A percentile compares a stretch with the other conserved stretches of the same genome.
phyloP scores from a whole-genome alignment of 1,284 basidiomycete genomes.

The Leccinum griseonigrum region DNA sequence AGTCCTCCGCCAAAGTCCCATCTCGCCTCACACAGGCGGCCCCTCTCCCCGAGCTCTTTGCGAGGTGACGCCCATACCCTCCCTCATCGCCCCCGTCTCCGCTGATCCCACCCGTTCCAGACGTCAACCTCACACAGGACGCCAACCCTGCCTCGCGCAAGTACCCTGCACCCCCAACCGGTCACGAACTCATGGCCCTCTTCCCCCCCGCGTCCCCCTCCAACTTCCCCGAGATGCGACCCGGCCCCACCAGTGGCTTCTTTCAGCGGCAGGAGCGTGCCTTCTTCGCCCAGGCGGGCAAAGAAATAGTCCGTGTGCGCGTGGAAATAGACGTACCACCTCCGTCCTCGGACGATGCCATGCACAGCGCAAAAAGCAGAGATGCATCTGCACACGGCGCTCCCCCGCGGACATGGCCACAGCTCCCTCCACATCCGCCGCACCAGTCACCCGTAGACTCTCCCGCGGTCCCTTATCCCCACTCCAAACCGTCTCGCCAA shows the following conservation, averaged over 20 bases:
- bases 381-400: slow-evolving; percentile 16
- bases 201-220: slow-evolving; percentile 67
- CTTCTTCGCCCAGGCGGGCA: slow-evolving; percentile 71
- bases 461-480: slow-evolving; percentile 13
- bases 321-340: slow-evolving; percentile 54
- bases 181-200: slow-evolving; percentile 78
- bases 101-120: slow-evolving; percentile 34
- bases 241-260: slow-evolving; percentile 63
- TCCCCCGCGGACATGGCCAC: slow-evolving; percentile 27
- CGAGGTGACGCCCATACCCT: slow-evolving; percentile 40
- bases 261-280: slow-evolving; percentile 71
- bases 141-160: slow-evolving; percentile 47
- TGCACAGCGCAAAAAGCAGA: slow-evolving; percentile 19
- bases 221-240: slow-evolving; percentile 46
- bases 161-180: slow-evolving; percentile 70
- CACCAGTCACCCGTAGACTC: slow-evolving; percentile 29
- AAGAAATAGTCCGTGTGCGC: slow-evolving; percentile 68
- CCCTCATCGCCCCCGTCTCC: not conserved
- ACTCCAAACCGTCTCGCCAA: slow-evolving; percentile 25
- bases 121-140: slow-evolving; percentile 54
- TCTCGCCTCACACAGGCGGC: slow-evolving; percentile 20
- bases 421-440: slow-evolving; percentile 26
- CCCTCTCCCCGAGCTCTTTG: slow-evolving; percentile 50
- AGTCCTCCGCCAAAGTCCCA: slow-evolving; percentile 26
- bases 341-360: slow-evolving; percentile 13